A percentile compares a stretch with the other conserved stretches of the same genome.
phyloP scores from a whole-genome alignment of 495 filamentous ascomycete genomes.

The Penicillium argentinense region DNA sequence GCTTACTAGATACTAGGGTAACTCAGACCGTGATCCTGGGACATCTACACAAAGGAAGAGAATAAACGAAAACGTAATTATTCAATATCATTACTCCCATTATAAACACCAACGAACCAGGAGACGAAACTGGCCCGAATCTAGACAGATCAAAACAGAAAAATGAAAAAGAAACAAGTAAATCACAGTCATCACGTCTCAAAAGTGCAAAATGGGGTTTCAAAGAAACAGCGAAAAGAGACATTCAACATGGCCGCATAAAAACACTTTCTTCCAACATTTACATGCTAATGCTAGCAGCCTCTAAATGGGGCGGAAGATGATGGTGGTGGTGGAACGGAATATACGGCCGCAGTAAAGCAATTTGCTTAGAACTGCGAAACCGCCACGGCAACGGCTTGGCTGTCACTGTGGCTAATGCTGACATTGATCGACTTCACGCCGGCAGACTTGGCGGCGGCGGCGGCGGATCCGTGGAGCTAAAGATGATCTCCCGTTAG shows the following conservation, averaged over 20 bases:
- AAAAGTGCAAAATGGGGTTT: slow-evolving; percentile 6
- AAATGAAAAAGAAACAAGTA: too few species aligned
- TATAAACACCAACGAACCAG: slow-evolving; percentile 33
- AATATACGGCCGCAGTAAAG: not conserved
- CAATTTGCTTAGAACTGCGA: slow-evolving; percentile 58
- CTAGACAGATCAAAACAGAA: slow-evolving; percentile 15
- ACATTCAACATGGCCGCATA: not conserved
- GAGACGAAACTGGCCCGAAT: slow-evolving; percentile 30
- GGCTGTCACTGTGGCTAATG: slow-evolving; percentile 89
- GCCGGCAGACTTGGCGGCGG: slow-evolving; percentile 77
- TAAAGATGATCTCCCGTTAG: slow-evolving; percentile 39
- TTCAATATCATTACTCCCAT: slow-evolving; percentile 31
- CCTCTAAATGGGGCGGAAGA: too few species aligned
- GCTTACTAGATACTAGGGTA: too few species aligned
- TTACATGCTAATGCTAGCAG: too few species aligned
- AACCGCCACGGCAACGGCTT: slow-evolving; percentile 90
- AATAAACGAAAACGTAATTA: slow-evolving; percentile 10
- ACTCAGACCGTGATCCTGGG: too few species aligned
- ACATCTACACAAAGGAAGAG: slow-evolving; percentile 2
- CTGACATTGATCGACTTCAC: slow-evolving; percentile 86
- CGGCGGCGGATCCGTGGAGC: slow-evolving; percentile 82
- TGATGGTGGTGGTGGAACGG: not conserved
- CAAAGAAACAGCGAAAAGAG: not conserved
- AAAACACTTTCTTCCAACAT: not conserved
- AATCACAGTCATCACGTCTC: slow-evolving; percentile 37